Percentiles rank a stretch among this genome's conserved stretches.
phyloP scores from a whole-genome alignment of 306 rosid genomes.

The Ziziphus jujuba region DNA sequence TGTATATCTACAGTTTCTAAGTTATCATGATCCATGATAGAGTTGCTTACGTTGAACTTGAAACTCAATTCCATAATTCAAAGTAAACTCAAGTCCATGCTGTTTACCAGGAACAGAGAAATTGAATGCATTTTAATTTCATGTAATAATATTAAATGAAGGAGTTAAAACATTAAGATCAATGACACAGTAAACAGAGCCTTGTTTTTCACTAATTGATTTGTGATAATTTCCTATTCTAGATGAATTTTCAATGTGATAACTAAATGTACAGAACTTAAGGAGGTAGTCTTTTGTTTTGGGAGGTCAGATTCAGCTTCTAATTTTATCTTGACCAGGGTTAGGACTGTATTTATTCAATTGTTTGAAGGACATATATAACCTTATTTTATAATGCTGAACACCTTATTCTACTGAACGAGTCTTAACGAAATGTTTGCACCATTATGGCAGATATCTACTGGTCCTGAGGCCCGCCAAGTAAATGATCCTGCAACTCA shows the following conservation, averaged over 20 bases:
- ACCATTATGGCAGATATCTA: conserved; percentile 68
- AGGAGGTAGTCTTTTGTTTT: conserved; percentile 9
- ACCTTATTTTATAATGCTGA: conserved; percentile 9
- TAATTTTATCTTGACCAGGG: not conserved
- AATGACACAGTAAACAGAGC: not conserved
- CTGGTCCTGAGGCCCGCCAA: conserved; percentile 98
- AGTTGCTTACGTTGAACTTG: not conserved
- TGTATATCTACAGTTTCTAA: too few relatives aligned
- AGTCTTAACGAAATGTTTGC: conserved; percentile 9
- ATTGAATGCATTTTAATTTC: not conserved
- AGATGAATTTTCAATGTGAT: not conserved
- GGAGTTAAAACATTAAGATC: not conserved
- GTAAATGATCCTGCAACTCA: conserved; percentile 85
- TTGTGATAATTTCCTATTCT: not conserved
- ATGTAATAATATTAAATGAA: not conserved
- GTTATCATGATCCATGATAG: too few relatives aligned
- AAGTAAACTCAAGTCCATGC: not conserved
- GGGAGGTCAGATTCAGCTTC: not conserved
- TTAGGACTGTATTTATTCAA: not conserved
- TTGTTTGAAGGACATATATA: not conserved
- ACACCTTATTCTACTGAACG: conserved; percentile 6
- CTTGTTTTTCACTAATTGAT: not conserved
- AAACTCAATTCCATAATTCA: not conserved
- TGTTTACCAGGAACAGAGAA: not conserved
- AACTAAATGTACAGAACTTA: not conserved